Evolutionary conservation across 805 yeast species (phyloP), one percentile per base, ranked within the genome.

Genomic region (Saccharomycopsis oosterbeekiorum): DNA sequence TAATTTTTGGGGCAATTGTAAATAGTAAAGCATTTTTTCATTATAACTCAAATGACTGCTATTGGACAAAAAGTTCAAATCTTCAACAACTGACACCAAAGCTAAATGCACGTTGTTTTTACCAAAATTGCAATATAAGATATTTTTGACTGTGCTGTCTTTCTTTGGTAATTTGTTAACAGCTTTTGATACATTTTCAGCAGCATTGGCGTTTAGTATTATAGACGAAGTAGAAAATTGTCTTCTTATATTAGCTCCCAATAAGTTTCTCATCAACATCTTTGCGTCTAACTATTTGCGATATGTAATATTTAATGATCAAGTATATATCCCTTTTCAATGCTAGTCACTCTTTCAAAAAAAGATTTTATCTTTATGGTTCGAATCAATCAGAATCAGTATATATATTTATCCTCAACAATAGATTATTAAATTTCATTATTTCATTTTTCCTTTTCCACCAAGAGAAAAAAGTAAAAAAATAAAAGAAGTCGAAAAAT

Each of bases 51-150:
- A 70, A 51, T 77, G 73, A 34, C 83, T 78, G 70, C 85, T 84
- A 68, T 82, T 84, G 57, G 76, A 75, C 66, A 81, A 73, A 68
- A 78, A 84, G 64, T 84, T 81, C 58, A 75, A 70, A 69, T 87
- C 93, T 70, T 84, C 88, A 42, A 80, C 81, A 17, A 84, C 87
- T 2, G 88, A 85, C 15, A 88, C 81, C 59, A 89, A 78, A 11
- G 97, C 86, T 63, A 88, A 75, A 68, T 85, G 84, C 1, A 96
- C 88, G 76, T 92, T 92, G 76, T 92, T 93, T 70, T 84, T 84
- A 60, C 86, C 83, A 75, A 91, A 92, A 37, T 78, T 75, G 62
- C 90, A 89, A 73, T 88, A 88, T 60, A 93, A 71, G 59, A 88
- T 84, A 76, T 90, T 86, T 68, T 84, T 83, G 34, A 86, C 85